Evolutionary conservation across 345 rosid species (phyloP).

Genomic region (Hibiscus mutabilis): DNA sequence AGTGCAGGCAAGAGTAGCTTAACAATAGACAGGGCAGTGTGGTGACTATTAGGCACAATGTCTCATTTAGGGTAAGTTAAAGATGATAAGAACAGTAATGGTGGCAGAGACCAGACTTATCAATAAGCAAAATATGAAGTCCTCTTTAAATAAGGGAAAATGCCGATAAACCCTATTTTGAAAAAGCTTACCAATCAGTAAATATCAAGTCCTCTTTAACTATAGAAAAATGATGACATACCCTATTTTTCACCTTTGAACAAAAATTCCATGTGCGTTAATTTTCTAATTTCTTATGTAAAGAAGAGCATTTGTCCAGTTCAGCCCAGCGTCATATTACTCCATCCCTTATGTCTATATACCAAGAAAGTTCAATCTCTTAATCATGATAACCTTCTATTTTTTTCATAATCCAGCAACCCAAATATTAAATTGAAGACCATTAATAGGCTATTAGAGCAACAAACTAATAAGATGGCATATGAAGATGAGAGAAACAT

Average conservation of each 20-base stretch:
- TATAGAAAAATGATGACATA: background rate
- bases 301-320: conserved; percentile 15
- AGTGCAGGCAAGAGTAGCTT: background rate
- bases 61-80: background rate
- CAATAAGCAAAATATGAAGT: background rate
- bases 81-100: background rate
- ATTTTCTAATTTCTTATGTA: background rate
- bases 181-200: background rate
- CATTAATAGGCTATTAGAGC: background rate
- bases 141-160: background rate
- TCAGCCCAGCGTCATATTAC: background rate
- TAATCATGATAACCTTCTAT: background rate
- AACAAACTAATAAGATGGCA: background rate
- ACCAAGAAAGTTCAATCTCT: background rate
- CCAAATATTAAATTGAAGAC: background rate
- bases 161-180: background rate
- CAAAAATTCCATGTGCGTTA: background rate
- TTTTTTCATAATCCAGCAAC: background rate
- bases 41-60: too few species aligned
- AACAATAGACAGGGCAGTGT: background rate
- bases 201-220: background rate
- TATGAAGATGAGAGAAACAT: background rate
- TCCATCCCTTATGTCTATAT: background rate
- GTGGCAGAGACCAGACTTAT: background rate
- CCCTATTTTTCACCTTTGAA: background rate